phyloP scores from a whole-genome alignment of 352 stramenopile genomes.

The Globisporangium radiosum region DNA sequence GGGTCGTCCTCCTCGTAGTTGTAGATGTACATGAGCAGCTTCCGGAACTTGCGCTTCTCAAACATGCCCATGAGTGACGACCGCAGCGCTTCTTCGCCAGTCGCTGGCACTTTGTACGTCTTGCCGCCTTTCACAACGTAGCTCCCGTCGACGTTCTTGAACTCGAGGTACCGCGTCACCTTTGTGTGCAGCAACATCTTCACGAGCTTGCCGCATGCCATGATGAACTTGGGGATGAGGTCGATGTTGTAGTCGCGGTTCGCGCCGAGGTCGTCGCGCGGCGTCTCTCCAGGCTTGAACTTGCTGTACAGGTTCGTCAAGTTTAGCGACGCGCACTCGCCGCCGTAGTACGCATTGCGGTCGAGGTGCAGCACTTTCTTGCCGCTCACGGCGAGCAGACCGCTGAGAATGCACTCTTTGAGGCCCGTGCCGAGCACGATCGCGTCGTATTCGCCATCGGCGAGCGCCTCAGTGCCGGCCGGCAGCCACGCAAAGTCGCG shows the following conservation, averaged over 20 bases:
- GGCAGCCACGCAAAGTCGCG: conserved; percentile 93
- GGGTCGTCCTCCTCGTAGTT: conserved; percentile 93
- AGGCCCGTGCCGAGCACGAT: conserved; percentile 99
- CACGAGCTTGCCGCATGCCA: conserved; percentile 99
- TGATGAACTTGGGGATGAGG: conserved; percentile 99
- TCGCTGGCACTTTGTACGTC: conserved; percentile 97
- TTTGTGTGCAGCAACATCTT: conserved; percentile 98
- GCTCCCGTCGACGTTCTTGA: conserved; percentile 98
- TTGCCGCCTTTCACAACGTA: conserved; percentile 98
- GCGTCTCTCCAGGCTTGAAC: conserved; percentile 75
- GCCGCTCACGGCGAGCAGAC: conserved; percentile 91
- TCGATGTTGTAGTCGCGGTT: conserved; percentile 99
- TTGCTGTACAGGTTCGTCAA: conserved; percentile 97
- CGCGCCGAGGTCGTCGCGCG: conserved; percentile 82
- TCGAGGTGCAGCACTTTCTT: conserved; percentile 97
- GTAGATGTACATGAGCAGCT: conserved; percentile 97
- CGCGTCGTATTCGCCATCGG: conserved; percentile 99
- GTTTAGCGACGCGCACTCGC: conserved; percentile 97
- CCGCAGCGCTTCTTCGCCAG: conserved; percentile 93
- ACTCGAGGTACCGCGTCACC: conserved; percentile 98
- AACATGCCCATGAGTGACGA: conserved; percentile 98
- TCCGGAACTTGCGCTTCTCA: conserved; percentile 98
- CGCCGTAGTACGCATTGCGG: conserved; percentile 97
- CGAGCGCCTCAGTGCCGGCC: conserved; percentile 91
- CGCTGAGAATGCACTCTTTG: conserved; percentile 98